These are phyloP conservation scores for Phytophthora melonis DNA, from an alignment of 352 stramenopile species.

Conservation along the genomic window DNA sequence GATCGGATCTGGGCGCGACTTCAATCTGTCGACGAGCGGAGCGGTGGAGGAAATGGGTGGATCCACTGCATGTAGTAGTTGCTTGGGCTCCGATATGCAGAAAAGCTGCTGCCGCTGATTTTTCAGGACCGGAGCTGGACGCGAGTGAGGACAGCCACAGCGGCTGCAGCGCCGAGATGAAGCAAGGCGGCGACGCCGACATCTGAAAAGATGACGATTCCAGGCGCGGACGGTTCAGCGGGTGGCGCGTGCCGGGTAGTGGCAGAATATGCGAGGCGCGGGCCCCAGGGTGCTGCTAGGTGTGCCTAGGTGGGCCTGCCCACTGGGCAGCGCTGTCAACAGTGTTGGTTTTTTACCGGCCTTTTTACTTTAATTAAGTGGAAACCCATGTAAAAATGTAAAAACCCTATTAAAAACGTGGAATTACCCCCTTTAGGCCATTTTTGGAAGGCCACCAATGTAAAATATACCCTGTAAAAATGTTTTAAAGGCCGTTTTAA, in stretches of 20 bases:
- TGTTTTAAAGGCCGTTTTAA: too few species aligned
- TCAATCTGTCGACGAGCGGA: slow-evolving; percentile 21
- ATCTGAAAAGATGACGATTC: slow-evolving; percentile 10
- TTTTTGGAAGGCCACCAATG: too few species aligned
- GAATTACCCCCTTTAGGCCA: too few species aligned
- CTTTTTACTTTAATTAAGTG: too few species aligned
- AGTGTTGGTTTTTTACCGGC: too few species aligned
- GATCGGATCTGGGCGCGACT: not conserved
- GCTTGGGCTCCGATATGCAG: slow-evolving; percentile 13
- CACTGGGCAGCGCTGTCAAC: too few species aligned
- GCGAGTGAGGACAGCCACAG: slow-evolving; percentile 19
- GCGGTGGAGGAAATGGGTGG: not conserved
- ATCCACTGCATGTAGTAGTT: not conserved
- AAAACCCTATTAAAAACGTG: too few species aligned
- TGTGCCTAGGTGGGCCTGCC: too few species aligned
- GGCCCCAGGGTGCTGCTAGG: not conserved
- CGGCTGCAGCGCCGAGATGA: slow-evolving; percentile 16
- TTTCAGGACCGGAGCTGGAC: not conserved
- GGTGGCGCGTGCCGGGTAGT: not conserved
- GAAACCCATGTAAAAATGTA: too few species aligned
- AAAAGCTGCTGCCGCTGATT: not conserved
- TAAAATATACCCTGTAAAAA: too few species aligned
- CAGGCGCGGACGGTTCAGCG: not conserved
- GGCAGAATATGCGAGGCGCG: not conserved
- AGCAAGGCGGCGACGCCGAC: not conserved